phyloP scores from a whole-genome alignment of 1,284 basidiomycete genomes.

The Leucoagaricus sp. region DNA sequence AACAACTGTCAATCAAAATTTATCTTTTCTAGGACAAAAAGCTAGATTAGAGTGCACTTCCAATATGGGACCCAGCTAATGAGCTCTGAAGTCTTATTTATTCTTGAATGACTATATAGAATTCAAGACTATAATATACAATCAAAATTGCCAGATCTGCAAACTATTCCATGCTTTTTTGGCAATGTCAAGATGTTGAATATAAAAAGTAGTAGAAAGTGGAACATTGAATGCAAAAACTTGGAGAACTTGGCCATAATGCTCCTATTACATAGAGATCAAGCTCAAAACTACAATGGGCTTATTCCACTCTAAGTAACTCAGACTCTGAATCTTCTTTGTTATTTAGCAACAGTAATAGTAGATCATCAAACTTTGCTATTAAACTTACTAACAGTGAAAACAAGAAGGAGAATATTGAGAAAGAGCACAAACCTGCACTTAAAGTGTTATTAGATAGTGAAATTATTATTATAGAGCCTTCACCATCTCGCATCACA shows the following conservation, averaged over 20 bases:
- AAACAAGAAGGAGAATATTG: conserved; percentile 10
- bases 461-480: conserved; percentile 27
- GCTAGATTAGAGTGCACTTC: conserved; percentile 2
- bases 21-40: not conserved
- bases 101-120: not conserved
- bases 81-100: conserved; percentile 5
- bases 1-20: not conserved
- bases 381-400: conserved; percentile 15
- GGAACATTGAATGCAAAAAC: conserved; percentile 7
- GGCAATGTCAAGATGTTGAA: conserved; percentile 12
- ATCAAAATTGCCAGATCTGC: conserved; percentile 10
- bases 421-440: conserved; percentile 7
- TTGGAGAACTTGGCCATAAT: not conserved
- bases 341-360: conserved; percentile 17
- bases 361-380: conserved; percentile 18
- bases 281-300: not conserved
- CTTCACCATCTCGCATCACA: conserved; percentile 20
- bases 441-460: conserved; percentile 12
- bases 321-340: conserved; percentile 3
- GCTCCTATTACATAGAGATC: not conserved
- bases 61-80: conserved; percentile 12
- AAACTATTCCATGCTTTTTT: not conserved
- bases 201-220: conserved; percentile 7
- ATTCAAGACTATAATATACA: not conserved
- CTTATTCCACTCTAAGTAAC: not conserved